Evolutionary conservation across 495 filamentous ascomycete species (phyloP).

Genomic region (Penicillium waksmanii): DNA sequence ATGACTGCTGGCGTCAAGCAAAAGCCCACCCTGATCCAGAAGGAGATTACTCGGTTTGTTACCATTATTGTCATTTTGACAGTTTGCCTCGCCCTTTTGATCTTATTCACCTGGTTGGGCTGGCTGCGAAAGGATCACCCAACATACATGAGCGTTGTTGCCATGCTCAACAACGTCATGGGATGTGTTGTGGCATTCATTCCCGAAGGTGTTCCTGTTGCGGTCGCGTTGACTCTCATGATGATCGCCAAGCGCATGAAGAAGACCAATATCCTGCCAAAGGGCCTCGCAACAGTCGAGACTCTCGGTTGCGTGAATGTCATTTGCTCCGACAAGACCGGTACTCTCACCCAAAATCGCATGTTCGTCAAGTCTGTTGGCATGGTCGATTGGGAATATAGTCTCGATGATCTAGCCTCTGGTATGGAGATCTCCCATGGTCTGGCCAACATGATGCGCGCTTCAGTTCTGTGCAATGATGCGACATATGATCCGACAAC

Average conservation of each 20-base stretch:
- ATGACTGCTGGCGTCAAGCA: slow-evolving; percentile 66
- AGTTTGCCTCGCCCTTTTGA: slow-evolving; percentile 55
- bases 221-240: slow-evolving; percentile 62
- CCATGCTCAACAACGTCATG: slow-evolving; percentile 68
- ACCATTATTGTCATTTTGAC: slow-evolving; percentile 61
- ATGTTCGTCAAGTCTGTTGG: slow-evolving; percentile 51
- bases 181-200: slow-evolving; percentile 74
- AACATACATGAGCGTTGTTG: slow-evolving; percentile 68
- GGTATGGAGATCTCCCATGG: slow-evolving; percentile 20
- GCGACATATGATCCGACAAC: slow-evolving; percentile 68
- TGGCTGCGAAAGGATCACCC: slow-evolving; percentile 65
- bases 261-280: slow-evolving; percentile 66
- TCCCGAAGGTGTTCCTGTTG: slow-evolving; percentile 71
- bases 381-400: slow-evolving; percentile 39
- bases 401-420: slow-evolving; percentile 24
- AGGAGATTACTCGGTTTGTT: slow-evolving; percentile 70
- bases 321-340: slow-evolving; percentile 75
- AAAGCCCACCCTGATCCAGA: slow-evolving; percentile 66
- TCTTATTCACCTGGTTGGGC: slow-evolving; percentile 62
- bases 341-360: slow-evolving; percentile 64
- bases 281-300: slow-evolving; percentile 72
- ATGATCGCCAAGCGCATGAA: slow-evolving; percentile 68
- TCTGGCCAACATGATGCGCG: slow-evolving; percentile 28
- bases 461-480: slow-evolving; percentile 63
- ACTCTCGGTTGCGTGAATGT: slow-evolving; percentile 72